phyloP scores from a whole-genome alignment of 2,329 filamentous ascomycete species.

The Pyricularia sp. region DNA sequence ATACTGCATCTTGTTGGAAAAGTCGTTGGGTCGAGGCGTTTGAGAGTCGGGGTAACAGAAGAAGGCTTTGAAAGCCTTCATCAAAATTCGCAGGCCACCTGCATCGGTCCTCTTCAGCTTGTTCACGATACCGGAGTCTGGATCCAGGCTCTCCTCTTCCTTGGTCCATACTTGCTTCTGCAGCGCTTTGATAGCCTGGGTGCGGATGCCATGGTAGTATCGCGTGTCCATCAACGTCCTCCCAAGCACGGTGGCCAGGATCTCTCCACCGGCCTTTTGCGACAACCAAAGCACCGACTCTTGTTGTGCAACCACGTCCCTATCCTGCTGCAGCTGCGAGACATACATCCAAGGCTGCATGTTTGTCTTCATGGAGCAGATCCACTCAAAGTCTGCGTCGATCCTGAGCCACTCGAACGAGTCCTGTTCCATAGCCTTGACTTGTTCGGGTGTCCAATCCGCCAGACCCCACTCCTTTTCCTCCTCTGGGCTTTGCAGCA shows the following conservation, averaged over 20 bases:
- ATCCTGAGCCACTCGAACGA: conserved; percentile 98
- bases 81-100: conserved; percentile 72
- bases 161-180: conserved; percentile 50
- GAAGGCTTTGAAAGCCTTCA: conserved; percentile 74
- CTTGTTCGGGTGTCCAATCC: conserved; percentile 83
- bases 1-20: conserved; percentile 75
- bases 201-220: conserved; percentile 88
- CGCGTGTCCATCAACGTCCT: conserved; percentile 82
- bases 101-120: conserved; percentile 35
- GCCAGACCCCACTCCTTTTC: conserved; percentile 69
- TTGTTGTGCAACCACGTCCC: conserved; percentile 83
- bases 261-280: conserved; percentile 53
- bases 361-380: conserved; percentile 66
- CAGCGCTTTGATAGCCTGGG: conserved; percentile 68
- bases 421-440: conserved; percentile 84
- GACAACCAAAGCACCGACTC: conserved; percentile 66
- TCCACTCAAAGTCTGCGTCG: conserved; percentile 97
- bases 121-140: conserved; percentile 35
- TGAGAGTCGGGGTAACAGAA: conserved; percentile 70
- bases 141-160: conserved; percentile 1
- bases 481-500: conserved; percentile 72
- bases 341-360: conserved; percentile 97
- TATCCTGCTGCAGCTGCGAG: conserved; percentile 91
- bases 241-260: conserved; percentile 79
- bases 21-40: conserved; percentile 83